Evolutionary conservation across 2,329 filamentous ascomycete genomes (phyloP).

Genomic region (Colletotrichum sojae): DNA sequence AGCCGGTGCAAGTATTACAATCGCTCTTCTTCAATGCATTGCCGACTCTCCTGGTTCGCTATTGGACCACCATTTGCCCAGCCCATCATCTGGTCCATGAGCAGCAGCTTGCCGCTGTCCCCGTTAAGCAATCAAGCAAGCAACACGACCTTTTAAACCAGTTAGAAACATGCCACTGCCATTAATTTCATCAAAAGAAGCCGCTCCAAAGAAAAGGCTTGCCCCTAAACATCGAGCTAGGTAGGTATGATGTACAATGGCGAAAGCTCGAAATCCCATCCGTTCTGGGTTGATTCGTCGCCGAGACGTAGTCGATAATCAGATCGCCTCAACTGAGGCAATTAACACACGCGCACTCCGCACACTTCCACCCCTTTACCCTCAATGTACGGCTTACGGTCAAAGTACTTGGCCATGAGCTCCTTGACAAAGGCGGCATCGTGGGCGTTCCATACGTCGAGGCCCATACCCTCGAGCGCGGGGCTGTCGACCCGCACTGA

Average conservation of each 20-base stretch:
- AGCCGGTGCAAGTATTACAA: too few relatives aligned
- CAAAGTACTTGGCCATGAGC: slow-evolving; percentile 76
- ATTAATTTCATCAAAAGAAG: slow-evolving; percentile 10
- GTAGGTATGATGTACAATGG: slow-evolving; percentile 6
- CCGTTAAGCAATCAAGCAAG: background rate
- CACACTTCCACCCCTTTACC: slow-evolving; percentile 82
- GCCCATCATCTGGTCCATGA: too few relatives aligned
- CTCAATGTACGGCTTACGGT: slow-evolving; percentile 72
- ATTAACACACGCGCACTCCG: slow-evolving; percentile 77
- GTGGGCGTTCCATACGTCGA: slow-evolving; percentile 81
- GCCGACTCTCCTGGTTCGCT: too few relatives aligned
- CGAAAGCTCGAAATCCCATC: background rate
- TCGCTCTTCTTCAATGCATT: too few relatives aligned
- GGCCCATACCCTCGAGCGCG: slow-evolving; percentile 78
- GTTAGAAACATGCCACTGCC: background rate
- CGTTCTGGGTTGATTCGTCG: background rate
- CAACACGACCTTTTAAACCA: background rate
- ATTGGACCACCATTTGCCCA: too few relatives aligned
- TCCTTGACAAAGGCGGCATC: slow-evolving; percentile 79
- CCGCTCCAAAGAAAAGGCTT: background rate
- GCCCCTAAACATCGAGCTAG: background rate
- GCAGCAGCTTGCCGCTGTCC: too few relatives aligned
- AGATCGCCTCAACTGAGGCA: background rate
- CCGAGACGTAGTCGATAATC: background rate
- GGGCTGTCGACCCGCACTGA: slow-evolving; percentile 72